Base-by-base conservation (phyloP, 345 rosid species). In the Eucalyptus regnans region DNA sequence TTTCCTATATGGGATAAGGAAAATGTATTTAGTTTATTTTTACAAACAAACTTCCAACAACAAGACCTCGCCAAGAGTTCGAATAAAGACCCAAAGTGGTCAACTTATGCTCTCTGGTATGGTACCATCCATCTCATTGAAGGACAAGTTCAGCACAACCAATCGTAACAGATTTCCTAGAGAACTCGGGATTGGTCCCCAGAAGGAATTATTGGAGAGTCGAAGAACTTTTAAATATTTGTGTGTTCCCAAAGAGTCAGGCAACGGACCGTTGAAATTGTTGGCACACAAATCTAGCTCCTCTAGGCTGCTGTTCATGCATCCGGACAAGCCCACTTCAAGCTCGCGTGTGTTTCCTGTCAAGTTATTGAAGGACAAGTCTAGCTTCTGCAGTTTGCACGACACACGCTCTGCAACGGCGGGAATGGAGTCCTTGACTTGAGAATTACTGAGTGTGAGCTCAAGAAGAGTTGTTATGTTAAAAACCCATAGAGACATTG, bases 51-150 rank as follows among this genome's bases (percentile, higher is more conserved):
- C n/a, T n/a, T n/a, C n/a, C n/a, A n/a, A n/a, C n/a, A n/a, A n/a
- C n/a, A n/a, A n/a, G n/a, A n/a, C n/a, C 94, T 56, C 50, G 15
- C 92, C 89, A 88, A 22, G 46, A 48, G 71, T 92, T 93, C 14
- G 43, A 44, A 29, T 71, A 81, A n/a, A 92, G 89, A 43, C 64
- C 89, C 76, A 92, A 84, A 17, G 1, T 17, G 3, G 48, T 20
- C 49, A 93, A 44, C 43, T 88, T 2, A 93, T 7, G 79, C 88
- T 87, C 43, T 89, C 85, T 51, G 91, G 92, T 16, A 92, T 68
- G 33, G 91, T 81, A 2, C 92, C 93, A 31, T 89, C 89, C 76
- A 93, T 88, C 86, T 37, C 37, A 83, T 91, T 92, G 29, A 11
- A 17, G 8, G 86, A 71, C 2, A 94, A 86, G 9, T 88, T 58